Evolutionary conservation across 345 rosid species (phyloP).

Genomic region (sweet orange (Citrus sinensis)): DVS_A1.0 CM039164.1:24982001-24982500

Average conservation of each 20-base stretch:
- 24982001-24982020: slow-evolving; percentile 31
- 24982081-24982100: slow-evolving; percentile 64
- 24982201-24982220: not conserved
- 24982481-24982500: slow-evolving; percentile 97
- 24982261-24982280: slow-evolving; percentile 75
- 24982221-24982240: slow-evolving; percentile 13
- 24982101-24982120: slow-evolving; percentile 89
- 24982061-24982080: slow-evolving; percentile 85
- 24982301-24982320: slow-evolving; percentile 10
- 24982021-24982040: slow-evolving; percentile 90
- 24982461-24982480: slow-evolving; percentile 85
- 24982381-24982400: slow-evolving; percentile 50
- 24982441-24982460: slow-evolving; percentile 96
- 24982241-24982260: slow-evolving; percentile 71
- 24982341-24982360: not conserved
- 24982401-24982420: slow-evolving; percentile 91
- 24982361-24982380: not conserved
- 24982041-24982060: slow-evolving; percentile 96
- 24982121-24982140: slow-evolving; percentile 89
- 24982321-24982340: slow-evolving; percentile 17
- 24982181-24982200: not conserved
- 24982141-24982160: slow-evolving; percentile 65
- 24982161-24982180: slow-evolving; percentile 45
- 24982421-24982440: slow-evolving; percentile 94
- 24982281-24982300: slow-evolving; percentile 79